Conservation (phyloP, 129 eudicot species). For the Ambrosia artemisiifolia region DNA sequence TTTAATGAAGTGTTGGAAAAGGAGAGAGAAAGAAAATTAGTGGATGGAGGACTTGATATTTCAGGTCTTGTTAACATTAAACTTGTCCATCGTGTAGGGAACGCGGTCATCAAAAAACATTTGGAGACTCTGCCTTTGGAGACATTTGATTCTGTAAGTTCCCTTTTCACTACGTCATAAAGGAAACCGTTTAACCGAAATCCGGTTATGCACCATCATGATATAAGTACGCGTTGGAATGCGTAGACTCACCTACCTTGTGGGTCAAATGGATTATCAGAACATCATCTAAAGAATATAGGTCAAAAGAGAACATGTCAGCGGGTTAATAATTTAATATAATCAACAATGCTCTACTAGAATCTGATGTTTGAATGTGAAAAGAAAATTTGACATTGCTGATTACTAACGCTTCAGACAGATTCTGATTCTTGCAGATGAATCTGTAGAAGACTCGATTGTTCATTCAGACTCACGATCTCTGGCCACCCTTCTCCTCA, state of each 20-base stretch:
- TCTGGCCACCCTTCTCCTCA: constrained; percentile 96
- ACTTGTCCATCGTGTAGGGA: constrained; percentile 87
- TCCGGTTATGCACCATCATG: background rate
- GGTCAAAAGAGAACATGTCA: constrained; percentile 1
- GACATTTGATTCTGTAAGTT: constrained; percentile 97
- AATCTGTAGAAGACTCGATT: constrained; percentile 90
- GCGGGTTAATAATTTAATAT: background rate
- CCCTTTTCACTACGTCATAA: background rate
- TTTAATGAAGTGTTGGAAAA: constrained; percentile 79
- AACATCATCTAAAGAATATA: background rate
- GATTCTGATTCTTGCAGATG: constrained; percentile 99
- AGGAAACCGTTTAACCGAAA: background rate
- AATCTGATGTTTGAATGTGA: background rate
- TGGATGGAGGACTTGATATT: constrained; percentile 93
- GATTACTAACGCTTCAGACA: constrained; percentile 76
- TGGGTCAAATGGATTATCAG: background rate
- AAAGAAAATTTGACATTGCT: no score
- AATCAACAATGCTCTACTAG: background rate
- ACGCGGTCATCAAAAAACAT: constrained; percentile 89
- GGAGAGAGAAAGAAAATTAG: constrained; percentile 74
- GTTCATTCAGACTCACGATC: constrained; percentile 97
- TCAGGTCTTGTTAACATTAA: constrained; percentile 74
- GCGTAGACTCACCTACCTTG: background rate
- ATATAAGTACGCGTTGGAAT: background rate
- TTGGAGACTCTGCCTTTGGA: constrained; percentile 84